A percentile compares a stretch with the other conserved stretches of the same genome.
These are phyloP conservation scores for Pythium pyrilobum DNA, from an alignment of 352 stramenopile species.

Conservation along the genomic window DNA sequence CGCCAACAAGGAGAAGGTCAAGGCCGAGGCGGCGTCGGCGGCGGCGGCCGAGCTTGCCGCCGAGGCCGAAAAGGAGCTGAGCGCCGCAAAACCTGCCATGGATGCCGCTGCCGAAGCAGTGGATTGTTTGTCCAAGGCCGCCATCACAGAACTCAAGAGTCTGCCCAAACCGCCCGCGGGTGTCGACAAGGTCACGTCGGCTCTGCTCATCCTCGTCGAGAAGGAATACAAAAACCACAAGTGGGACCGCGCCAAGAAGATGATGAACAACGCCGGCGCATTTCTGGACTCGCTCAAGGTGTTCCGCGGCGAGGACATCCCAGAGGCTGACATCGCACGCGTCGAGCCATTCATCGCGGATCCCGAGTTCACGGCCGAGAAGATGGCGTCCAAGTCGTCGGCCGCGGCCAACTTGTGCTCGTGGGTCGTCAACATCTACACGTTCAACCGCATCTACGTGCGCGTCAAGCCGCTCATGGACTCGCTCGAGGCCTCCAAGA, in stretches of 20 bases:
- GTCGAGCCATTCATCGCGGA: constrained; percentile 92
- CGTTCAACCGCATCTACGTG: constrained; percentile 98
- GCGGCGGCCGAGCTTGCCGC: constrained; percentile 91
- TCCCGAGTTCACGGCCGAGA: constrained; percentile 93
- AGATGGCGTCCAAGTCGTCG: constrained; percentile 96
- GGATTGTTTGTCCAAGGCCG: constrained; percentile 95
- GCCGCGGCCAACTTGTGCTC: constrained; percentile 96
- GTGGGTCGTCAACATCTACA: constrained; percentile 98
- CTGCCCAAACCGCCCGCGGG: constrained; percentile 92
- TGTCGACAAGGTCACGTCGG: constrained; percentile 96
- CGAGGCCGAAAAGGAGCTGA: constrained; percentile 93
- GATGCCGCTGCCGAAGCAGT: constrained; percentile 93
- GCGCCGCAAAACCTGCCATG: constrained; percentile 95
- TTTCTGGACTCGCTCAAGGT: constrained; percentile 92
- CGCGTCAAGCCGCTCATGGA: constrained; percentile 99
- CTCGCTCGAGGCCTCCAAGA: constrained; percentile 91
- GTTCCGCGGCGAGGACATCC: constrained; percentile 94
- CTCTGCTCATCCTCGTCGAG: constrained; percentile 95
- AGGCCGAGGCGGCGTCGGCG: constrained; percentile 90
- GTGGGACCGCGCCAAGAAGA: constrained; percentile 98
- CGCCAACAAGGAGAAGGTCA: constrained; percentile 91
- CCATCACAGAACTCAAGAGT: constrained; percentile 97
- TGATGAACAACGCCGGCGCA: constrained; percentile 97
- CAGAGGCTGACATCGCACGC: constrained; percentile 90
- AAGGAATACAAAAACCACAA: constrained; percentile 99